Evolutionary conservation across 441 rosid species (phyloP).

Genomic region (Biscutella auriculata): DNA sequence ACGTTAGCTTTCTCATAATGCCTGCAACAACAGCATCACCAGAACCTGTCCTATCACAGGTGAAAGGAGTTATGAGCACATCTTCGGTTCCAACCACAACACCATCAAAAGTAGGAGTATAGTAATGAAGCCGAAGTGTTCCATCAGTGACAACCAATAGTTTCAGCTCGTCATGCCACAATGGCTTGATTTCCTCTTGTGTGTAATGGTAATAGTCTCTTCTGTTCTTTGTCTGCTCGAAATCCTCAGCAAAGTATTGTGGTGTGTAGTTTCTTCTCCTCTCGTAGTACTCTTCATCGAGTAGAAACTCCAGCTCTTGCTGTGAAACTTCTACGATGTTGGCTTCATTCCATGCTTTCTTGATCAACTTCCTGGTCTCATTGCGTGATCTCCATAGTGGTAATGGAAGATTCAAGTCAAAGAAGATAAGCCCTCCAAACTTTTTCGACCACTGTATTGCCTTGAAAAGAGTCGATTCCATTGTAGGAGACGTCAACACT

Average conservation of each 20-base stretch:
- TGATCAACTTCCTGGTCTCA: constrained; percentile 48
- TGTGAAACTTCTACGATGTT: constrained; percentile 69
- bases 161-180: constrained; percentile 77
- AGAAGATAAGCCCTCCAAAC: constrained; percentile 69
- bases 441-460: constrained; percentile 65
- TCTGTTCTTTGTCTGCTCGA: constrained; percentile 49
- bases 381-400: constrained; percentile 71
- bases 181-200: constrained; percentile 57
- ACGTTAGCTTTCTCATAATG: constrained; percentile 65
- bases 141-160: constrained; percentile 79
- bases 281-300: constrained; percentile 64
- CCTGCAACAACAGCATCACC: constrained; percentile 91
- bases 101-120: constrained; percentile 58
- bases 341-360: constrained; percentile 63
- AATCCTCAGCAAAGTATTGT: constrained; percentile 67
- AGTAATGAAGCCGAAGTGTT: constrained; percentile 72
- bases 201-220: constrained; percentile 64
- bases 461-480: constrained; percentile 42
- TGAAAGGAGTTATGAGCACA: constrained; percentile 73
- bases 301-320: constrained; percentile 73
- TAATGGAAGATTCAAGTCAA: constrained; percentile 69
- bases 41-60: constrained; percentile 88
- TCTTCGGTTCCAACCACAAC: constrained; percentile 74
- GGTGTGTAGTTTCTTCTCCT: constrained; percentile 52
- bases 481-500: constrained; percentile 47